phyloP scores from a whole-genome alignment of 345 rosid species.

The Eucalyptus albens region DNA sequence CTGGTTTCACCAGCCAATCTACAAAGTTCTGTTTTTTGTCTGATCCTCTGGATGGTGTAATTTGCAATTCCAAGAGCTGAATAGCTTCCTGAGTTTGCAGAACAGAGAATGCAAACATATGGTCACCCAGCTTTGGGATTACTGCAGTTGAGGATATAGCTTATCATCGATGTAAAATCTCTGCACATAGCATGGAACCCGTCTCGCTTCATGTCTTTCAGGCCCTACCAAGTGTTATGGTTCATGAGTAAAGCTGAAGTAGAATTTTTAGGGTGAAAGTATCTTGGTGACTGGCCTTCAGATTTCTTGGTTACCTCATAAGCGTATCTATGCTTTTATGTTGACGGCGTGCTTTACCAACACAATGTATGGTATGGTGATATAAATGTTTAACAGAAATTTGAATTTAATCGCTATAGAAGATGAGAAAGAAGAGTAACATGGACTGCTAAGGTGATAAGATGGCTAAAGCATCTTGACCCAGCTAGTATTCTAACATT shows the following conservation, averaged over 20 bases:
- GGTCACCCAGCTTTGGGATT: neutral
- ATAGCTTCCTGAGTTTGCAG: neutral
- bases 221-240: neutral
- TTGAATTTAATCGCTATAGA: neutral
- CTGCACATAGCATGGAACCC: neutral
- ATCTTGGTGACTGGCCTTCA: neutral
- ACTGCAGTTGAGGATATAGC: neutral
- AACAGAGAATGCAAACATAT: neutral
- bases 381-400: neutral
- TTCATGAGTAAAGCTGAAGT: neutral
- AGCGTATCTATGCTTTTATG: neutral
- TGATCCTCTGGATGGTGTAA: neutral
- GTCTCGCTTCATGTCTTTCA: neutral
- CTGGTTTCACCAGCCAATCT: no score
- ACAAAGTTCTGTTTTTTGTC: no score
- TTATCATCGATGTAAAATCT: neutral
- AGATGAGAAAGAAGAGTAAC: neutral
- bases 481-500: neutral
- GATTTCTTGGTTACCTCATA: neutral
- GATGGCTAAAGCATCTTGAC: neutral
- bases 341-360: neutral
- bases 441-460: neutral
- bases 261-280: neutral
- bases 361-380: neutral
- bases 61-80: neutral